Conservation (phyloP, 495 filamentous ascomycete genomes). For the Mytilinidion resinicola region DNA sequence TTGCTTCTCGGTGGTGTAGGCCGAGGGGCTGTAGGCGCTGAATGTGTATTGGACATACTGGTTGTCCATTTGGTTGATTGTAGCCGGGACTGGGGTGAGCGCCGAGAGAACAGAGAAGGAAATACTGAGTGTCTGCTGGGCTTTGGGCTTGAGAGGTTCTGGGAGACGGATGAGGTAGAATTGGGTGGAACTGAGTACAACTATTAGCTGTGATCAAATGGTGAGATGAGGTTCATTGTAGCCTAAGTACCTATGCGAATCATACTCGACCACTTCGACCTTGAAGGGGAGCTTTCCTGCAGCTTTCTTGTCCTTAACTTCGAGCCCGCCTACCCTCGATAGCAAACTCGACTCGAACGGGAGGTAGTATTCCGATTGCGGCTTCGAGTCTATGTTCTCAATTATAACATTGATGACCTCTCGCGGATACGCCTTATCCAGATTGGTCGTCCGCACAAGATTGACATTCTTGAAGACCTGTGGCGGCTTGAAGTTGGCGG, state of each 20-base stretch:
- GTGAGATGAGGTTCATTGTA: not conserved
- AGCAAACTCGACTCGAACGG: constrained; percentile 72
- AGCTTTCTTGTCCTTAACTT: constrained; percentile 86
- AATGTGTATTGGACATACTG: constrained; percentile 83
- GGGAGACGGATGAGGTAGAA: constrained; percentile 80
- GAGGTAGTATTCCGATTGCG: constrained; percentile 84
- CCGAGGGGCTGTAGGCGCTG: constrained; percentile 72
- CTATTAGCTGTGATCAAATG: not conserved
- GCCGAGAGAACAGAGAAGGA: constrained; percentile 70
- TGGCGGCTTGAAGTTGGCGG: constrained; percentile 72
- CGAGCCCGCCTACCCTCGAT: constrained; percentile 71
- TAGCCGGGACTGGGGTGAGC: constrained; percentile 69
- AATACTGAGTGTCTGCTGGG: constrained; percentile 80
- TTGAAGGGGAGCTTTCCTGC: constrained; percentile 57
- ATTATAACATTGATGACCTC: constrained; percentile 90
- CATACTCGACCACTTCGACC: constrained; percentile 59
- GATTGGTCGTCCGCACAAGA: constrained; percentile 78
- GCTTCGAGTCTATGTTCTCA: constrained; percentile 71
- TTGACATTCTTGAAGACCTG: constrained; percentile 89
- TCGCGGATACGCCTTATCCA: constrained; percentile 85
- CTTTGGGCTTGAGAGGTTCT: constrained; percentile 62
- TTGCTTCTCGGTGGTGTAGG: constrained; percentile 80
- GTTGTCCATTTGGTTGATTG: constrained; percentile 70
- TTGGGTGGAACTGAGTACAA: constrained; percentile 56
- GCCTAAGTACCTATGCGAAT: constrained; percentile 50